Evolutionary conservation across 345 rosid species (phyloP).

Genomic region (Xanthoceras sorbifolium): DNA sequence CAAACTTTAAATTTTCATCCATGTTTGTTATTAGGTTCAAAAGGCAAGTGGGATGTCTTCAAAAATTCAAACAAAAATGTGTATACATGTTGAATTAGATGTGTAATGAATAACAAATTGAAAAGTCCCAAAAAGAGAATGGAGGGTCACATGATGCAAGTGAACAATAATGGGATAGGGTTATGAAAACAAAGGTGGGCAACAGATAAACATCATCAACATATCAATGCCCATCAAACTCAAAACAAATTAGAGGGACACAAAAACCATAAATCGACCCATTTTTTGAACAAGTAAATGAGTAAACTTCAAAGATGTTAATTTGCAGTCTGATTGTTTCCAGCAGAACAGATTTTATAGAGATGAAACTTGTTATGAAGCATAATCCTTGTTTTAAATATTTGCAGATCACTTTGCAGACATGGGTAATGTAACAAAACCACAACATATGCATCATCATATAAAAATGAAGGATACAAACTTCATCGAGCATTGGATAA

Average conservation of each 20-base stretch:
- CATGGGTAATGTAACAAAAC: neutral
- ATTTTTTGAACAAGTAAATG: too few species aligned
- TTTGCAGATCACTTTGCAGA: neutral
- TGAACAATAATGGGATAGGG: neutral
- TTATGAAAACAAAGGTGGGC: neutral
- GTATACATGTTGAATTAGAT: neutral
- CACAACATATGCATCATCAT: neutral
- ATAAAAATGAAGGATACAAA: neutral
- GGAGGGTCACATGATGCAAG: constrained; percentile 19
- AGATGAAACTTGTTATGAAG: too few species aligned
- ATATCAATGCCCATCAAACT: too few species aligned
- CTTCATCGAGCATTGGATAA: neutral
- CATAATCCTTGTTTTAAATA: neutral
- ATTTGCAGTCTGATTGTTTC: too few species aligned
- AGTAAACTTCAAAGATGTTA: too few species aligned
- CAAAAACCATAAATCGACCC: too few species aligned
- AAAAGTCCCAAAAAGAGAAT: neutral
- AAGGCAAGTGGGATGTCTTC: neutral
- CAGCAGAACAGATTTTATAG: too few species aligned
- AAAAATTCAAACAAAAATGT: neutral
- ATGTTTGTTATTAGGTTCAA: neutral
- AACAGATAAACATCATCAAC: neutral
- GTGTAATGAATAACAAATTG: neutral
- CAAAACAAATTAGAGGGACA: too few species aligned
- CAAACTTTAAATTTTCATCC: too few species aligned